These are phyloP conservation scores for Plectosphaerella plurivora DNA, from an alignment of 2,329 filamentous ascomycete genomes.

Conservation along the genomic window DNA sequence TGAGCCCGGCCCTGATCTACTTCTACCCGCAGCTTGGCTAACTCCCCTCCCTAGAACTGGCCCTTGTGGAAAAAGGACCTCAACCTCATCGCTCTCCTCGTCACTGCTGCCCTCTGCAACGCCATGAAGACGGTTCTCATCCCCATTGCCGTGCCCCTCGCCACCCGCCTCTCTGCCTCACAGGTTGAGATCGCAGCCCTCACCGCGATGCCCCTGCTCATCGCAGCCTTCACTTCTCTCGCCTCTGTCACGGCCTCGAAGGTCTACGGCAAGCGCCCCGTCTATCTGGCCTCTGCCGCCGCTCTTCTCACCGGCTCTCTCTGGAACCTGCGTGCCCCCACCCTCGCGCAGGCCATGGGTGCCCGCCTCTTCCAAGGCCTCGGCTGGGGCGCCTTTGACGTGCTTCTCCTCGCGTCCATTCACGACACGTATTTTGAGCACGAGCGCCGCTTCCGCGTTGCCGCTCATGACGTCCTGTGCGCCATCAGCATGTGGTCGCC, in stretches of 20 bases:
- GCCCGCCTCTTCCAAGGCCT: conserved; percentile 51
- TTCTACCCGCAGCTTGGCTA: not conserved
- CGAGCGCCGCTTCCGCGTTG: conserved; percentile 40
- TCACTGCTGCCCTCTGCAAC: conserved; percentile 41
- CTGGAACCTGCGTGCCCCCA: conserved; percentile 43
- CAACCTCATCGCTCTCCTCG: conserved; percentile 31
- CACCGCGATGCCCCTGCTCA: conserved; percentile 47
- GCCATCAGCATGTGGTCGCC: conserved; percentile 47
- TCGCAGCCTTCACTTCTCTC: conserved; percentile 42
- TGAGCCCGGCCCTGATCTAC: conserved; percentile 20
- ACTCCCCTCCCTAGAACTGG: conserved; percentile 43
- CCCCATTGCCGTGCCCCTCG: conserved; percentile 39
- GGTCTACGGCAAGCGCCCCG: conserved; percentile 47
- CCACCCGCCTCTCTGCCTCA: conserved; percentile 35
- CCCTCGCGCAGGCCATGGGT: conserved; percentile 42
- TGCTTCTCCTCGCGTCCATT: conserved; percentile 45
- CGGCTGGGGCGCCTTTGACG: conserved; percentile 57
- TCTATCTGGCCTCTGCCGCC: conserved; percentile 43
- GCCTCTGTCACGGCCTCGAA: conserved; percentile 36
- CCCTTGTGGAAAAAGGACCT: conserved; percentile 48
- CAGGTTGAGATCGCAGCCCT: conserved; percentile 44
- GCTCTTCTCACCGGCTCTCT: conserved; percentile 43
- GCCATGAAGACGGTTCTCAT: conserved; percentile 53
- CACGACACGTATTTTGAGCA: conserved; percentile 57
- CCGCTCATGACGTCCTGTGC: conserved; percentile 39